Evolutionary conservation across 352 stramenopile genomes (phyloP), one percentile per base, ranked within the genome.

Genomic region (Phytopythium delawarense): DNA sequence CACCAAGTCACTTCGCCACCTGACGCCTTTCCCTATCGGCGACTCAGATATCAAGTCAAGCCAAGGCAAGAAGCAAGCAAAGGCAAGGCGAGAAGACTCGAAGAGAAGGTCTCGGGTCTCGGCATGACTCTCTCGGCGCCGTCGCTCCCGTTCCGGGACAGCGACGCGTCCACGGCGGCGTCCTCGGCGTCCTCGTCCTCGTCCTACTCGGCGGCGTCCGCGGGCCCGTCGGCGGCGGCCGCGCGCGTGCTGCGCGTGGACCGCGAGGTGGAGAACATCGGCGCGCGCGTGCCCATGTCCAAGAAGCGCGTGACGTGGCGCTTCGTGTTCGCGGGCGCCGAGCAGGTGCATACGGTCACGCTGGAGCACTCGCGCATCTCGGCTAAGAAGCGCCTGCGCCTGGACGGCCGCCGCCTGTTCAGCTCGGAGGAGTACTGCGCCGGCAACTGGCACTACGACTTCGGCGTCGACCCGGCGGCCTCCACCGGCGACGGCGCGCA

Each of bases 221-320:
- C 57, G 20, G 35, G 21, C 39, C 32, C 46, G 50, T 73, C 66
- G 39, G 7, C 56, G 56, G 28, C 23, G 18, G 42, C 40, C 25
- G 44, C 56, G 55, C 72, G 65, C n/a, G 79, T 89, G 57, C 72
- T 89, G 20, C 80, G 83, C 52, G 80, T 92, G 46, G 76, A 71
- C 16, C 79, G 72, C 57, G 84, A 93, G 66, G 72, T 89, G 30
- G 87, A 95, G 67, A 95, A 91, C 71, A 92, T 92, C 59, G 87
- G 87, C 42, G 84, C 78, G 34, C 84, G 87, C 49, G 78, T 96
- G 23, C 63, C 87, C 39, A 70, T 88, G 67, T 92, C 84, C 56
- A 96, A 94, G 78, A 94, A 96, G 59, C 78, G 84, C 53, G 72
- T 94, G 35, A 92, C 82, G 21, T 94, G 87, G 85, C 82, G 83